Evolutionary conservation across 306 rosid species (phyloP), one percentile per base, ranked within the genome.

Genomic region (Glycine latifolia): DNA sequence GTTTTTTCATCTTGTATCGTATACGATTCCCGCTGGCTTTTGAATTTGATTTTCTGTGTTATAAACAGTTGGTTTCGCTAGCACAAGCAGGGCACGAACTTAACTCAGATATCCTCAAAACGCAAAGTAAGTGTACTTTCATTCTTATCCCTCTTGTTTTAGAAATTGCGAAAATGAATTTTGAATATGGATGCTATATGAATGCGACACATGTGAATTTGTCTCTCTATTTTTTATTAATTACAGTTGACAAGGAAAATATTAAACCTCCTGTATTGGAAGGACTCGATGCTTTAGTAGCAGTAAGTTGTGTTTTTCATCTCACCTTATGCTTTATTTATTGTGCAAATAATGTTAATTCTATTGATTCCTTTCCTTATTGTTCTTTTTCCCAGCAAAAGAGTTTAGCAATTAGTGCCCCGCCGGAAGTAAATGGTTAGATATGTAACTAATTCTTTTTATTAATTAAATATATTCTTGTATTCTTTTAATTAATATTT

Each of bases 61-160:
- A 61, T 39, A 39, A 73, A 50, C 86, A 95, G 99, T 83, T 93
- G 39, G 87, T 93, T 82, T 87, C 98, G 20, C 81, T 89, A 58
- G 99, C 94, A 3, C 98, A 92, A 87, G 89, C 92, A 61, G 99
- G 94, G 48, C 69, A 84, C 43, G 96, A 91, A 68, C 76, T 93
- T 53, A 83, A 84, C 31, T 77, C 91, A 3, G 93, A 93, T 78
- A 74, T 89, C 20, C 90, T 89, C 15, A 89, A 93, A 81, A 77
- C 78, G 79, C 85, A 86, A 70, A 82, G 99, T 85, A 85, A 91
- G 92, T 87, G 20, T 14, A 13, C 6, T 59, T 76, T 44, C 69
- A 17, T 37, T 15, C 10, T 67, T 37, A 3, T 17, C 4, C 76
- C 14, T 15, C 53, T 3, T 68, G 4, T 50, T 10, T 79, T 2